Percentiles rank a stretch among this genome's conserved stretches.
Conservation (phyloP, 2,329 filamentous ascomycete genomes). For the Colletotrichum limetticola region DNA sequence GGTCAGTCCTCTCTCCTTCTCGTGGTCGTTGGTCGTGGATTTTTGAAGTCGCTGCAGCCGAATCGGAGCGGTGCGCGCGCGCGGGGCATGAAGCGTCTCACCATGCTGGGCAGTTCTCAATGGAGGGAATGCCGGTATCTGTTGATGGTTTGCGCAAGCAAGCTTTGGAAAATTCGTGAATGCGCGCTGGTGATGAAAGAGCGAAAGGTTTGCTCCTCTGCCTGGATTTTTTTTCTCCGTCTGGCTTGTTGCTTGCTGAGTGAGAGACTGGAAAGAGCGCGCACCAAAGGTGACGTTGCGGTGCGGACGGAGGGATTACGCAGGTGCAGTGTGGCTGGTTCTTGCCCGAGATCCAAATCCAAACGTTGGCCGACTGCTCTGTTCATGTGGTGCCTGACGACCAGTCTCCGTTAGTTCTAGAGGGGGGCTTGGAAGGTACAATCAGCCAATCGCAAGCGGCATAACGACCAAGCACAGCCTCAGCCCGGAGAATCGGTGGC, state of each 20-base stretch:
- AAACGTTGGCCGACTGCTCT: conserved; percentile 30
- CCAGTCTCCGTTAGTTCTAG: conserved; percentile 17
- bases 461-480: conserved; percentile 23
- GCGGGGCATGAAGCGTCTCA: conserved; percentile 37
- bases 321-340: conserved; percentile 37
- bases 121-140: conserved; percentile 31
- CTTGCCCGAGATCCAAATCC: conserved; percentile 34
- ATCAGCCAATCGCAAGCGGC: conserved; percentile 17
- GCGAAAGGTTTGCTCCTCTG: background rate
- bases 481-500: conserved; percentile 33
- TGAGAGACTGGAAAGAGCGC: conserved; percentile 32
- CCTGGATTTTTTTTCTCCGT: background rate
- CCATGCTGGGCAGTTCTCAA: conserved; percentile 38
- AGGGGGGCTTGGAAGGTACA: conserved; percentile 13
- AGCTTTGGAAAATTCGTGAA: background rate
- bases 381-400: conserved; percentile 33
- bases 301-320: conserved; percentile 36
- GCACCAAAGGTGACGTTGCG: conserved; percentile 34
- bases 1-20: conserved; percentile 15
- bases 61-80: conserved; percentile 11
- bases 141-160: conserved; percentile 25
- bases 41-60: conserved; percentile 4
- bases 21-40: background rate
- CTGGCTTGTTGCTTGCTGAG: conserved; percentile 15
- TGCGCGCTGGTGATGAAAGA: conserved; percentile 22